Evolutionary conservation across 306 rosid genomes (phyloP).

Genomic region (Chamaecrista fasciculata): DNA sequence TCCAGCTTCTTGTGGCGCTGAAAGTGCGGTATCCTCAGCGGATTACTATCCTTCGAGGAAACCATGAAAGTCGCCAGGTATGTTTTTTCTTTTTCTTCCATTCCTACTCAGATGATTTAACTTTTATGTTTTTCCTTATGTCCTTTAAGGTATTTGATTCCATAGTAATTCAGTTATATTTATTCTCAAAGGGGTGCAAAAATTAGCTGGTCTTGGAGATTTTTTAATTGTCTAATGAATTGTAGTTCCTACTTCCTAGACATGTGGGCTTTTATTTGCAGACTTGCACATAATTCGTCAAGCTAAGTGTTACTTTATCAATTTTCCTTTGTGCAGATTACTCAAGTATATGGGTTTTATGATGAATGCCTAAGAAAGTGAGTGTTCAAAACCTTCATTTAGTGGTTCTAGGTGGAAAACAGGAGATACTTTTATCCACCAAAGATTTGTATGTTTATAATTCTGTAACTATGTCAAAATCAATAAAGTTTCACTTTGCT

Average conservation of each 20-base stretch:
- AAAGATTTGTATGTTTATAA: background rate
- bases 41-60: conserved; percentile 82
- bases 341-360: conserved; percentile 77
- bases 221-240: background rate
- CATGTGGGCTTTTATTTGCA: background rate
- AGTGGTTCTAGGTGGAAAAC: background rate
- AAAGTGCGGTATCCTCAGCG: conserved; percentile 80
- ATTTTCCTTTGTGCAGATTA: conserved; percentile 46
- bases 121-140: background rate
- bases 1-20: conserved; percentile 73
- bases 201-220: background rate
- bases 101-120: background rate
- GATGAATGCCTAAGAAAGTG: conserved; percentile 75
- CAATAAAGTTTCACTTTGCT: background rate
- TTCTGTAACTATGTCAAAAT: background rate
- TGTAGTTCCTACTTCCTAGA: background rate
- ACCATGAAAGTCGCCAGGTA: conserved; percentile 90
- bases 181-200: background rate
- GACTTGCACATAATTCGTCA: background rate
- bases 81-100: conserved; percentile 4
- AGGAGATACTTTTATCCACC: background rate
- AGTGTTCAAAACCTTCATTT: conserved; percentile 36
- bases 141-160: background rate
- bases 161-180: background rate
- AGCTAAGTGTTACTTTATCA: conserved; percentile 17